Base-by-base conservation (phyloP, 2,329 filamentous ascomycete species). In the Nectriaceae sp. region DNA sequence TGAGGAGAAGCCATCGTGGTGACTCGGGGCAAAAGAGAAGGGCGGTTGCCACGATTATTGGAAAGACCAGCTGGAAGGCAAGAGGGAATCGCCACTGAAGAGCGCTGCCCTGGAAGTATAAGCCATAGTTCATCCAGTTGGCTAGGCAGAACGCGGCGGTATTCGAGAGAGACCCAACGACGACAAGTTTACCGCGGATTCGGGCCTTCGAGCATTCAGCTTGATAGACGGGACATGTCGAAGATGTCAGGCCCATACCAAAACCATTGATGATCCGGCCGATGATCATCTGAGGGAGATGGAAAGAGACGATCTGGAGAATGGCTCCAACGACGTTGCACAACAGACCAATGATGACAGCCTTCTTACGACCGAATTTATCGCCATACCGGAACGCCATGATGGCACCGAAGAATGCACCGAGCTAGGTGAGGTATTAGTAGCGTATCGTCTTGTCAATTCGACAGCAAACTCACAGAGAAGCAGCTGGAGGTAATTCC, bases 1-100 rank as follows among this genome's bases (percentile, higher is more conserved):
- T 56, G 8, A 76, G 63, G 18, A 80, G 60, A n/a, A 80, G 61
- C 74, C 75, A 83, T 31, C 78, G 71, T 0, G 78, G 78, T 0
- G 72, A 76, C 53, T 82, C 79, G 2, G 75, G 74, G 19, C 40
- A 0, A 18, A 50, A 31, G 21, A 46, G 49, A 13, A 50, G 11
- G 2, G 50, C 33, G 2, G 41, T 21, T 1, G 48, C 20, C 15
- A 50, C 48, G 21, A 70, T 60, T 16, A 69, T 57, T 3, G 71
- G 68, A 52, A 72, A 72, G 4, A 71, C 44, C 13, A 73, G 60
- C 55, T 72, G 70, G 40, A 72, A 66, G 67, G 19, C 48, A 3
- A 50, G 48, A 18, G 44, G 48, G 21, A 47, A 50, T 3, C 48
- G 40, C 48, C 48, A 50, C 48, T 72, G 70, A 5, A 70, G 52